Percentiles rank a stretch among this genome's conserved stretches.
Conservation (phyloP, 805 yeast species). For the Kurtzmaniella fragi region DNA sequence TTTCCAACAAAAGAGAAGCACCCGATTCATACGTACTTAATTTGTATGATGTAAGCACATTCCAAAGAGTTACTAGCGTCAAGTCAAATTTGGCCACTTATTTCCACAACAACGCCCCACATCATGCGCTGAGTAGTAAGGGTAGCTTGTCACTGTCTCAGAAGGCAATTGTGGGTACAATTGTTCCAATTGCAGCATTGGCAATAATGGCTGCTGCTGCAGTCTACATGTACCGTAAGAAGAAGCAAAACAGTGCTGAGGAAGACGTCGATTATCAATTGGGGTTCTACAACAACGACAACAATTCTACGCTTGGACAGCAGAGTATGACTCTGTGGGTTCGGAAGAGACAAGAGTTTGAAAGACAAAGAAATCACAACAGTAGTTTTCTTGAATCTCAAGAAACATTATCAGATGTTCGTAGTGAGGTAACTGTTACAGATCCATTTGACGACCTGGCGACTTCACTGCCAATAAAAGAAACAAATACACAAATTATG, state of each 20-base stretch:
- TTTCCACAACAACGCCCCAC: conserved; percentile 6
- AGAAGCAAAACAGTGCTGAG: conserved; percentile 13
- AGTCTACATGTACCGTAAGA: conserved; percentile 14
- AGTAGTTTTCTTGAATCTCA: conserved; percentile 26
- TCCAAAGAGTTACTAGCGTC: conserved; percentile 25
- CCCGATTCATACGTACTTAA: conserved; percentile 23
- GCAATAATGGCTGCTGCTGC: conserved; percentile 10
- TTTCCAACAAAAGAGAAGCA: conserved; percentile 14
- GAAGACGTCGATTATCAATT: conserved; percentile 24
- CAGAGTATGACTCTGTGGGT: conserved; percentile 51
- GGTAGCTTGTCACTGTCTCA: not conserved
- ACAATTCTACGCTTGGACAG: conserved; percentile 37
- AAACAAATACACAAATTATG: not conserved
- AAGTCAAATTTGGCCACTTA: conserved; percentile 7
- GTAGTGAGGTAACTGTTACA: not conserved
- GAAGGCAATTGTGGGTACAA: conserved; percentile 34
- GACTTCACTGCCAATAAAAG: not conserved
- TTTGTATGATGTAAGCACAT: conserved; percentile 37
- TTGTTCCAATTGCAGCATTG: conserved; percentile 27
- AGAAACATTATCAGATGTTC: conserved; percentile 16
- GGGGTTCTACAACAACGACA: conserved; percentile 28
- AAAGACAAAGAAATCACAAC: conserved; percentile 16
- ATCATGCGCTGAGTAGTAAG: not conserved
- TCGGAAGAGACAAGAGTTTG: conserved; percentile 45
- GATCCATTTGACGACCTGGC: conserved; percentile 1